Evolutionary conservation across 140 eudicot species (phyloP).

Genomic region (Anethum foeniculum): DNA sequence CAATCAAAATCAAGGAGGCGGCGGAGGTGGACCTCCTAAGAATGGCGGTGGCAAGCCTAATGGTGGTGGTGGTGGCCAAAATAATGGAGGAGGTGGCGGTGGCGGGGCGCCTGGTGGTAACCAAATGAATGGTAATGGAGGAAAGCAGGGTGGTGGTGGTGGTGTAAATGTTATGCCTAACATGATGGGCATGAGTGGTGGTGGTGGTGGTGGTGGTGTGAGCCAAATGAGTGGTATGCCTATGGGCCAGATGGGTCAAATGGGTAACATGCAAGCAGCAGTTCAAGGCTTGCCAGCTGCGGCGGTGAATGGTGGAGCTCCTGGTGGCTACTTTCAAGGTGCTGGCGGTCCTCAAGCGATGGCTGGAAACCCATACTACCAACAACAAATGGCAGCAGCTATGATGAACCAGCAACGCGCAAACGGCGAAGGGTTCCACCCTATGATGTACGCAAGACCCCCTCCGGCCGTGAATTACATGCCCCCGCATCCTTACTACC

Average conservation of each 20-base stretch:
- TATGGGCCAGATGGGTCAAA: conserved; percentile 44
- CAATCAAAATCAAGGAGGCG: conserved; percentile 13
- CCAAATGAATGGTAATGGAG: conserved; percentile 18
- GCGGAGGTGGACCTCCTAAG: conserved; percentile 13
- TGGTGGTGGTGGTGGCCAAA: conserved; percentile 25
- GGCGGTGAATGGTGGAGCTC: conserved; percentile 31
- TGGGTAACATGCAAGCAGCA: conserved; percentile 43
- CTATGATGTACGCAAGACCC: conserved; percentile 91
- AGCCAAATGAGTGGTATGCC: conserved; percentile 30
- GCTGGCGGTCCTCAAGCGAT: conserved; percentile 54
- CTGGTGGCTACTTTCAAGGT: conserved; percentile 46
- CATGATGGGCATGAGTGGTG: conserved; percentile 53
- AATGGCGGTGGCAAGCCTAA: conserved; percentile 46
- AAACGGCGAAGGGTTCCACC: conserved; percentile 75
- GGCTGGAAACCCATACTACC: conserved; percentile 65
- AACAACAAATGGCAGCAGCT: conserved; percentile 54
- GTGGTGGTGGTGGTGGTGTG: conserved; percentile 26
- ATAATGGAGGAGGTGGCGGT: conserved; percentile 21
- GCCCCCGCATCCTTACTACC: conserved; percentile 63
- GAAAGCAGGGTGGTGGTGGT: conserved; percentile 31
- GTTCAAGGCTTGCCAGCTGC: conserved; percentile 76
- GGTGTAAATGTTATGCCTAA: conserved; percentile 66
- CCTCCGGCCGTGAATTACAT: conserved; percentile 87
- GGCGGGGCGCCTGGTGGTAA: conserved; percentile 4
- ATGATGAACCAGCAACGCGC: conserved; percentile 81